Evolutionary conservation across 257 asterid genomes (phyloP).

Genomic region (Solanum ahanhuiri): DNA sequence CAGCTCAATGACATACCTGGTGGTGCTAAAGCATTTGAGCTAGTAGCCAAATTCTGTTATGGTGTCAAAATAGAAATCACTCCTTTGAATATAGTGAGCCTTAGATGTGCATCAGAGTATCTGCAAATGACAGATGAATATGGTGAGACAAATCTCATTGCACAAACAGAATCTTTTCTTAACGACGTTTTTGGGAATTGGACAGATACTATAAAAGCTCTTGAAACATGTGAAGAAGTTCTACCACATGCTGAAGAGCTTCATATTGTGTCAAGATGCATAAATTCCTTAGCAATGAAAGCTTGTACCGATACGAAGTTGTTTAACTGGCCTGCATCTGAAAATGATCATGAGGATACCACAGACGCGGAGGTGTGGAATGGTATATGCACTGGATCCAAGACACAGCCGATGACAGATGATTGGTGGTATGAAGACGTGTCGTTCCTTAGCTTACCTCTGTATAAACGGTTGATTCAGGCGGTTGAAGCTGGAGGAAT

Average conservation of each 20-base stretch:
- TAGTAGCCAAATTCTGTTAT: constrained; percentile 3
- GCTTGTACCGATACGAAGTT: constrained; percentile 2
- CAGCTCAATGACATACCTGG: background rate
- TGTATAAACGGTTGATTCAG: constrained; percentile 3
- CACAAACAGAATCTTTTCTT: constrained; percentile 2
- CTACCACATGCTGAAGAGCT: constrained; percentile 7
- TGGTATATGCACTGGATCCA: background rate
- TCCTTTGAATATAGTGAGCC: background rate
- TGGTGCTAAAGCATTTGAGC: constrained; percentile 5
- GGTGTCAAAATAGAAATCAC: constrained; percentile 4
- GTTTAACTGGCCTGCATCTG: constrained; percentile 5
- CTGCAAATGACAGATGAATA: background rate
- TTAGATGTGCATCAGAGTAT: constrained; percentile 5
- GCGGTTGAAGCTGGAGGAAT: constrained; percentile 1
- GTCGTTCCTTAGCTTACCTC: constrained; percentile 5
- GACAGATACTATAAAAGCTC: constrained; percentile 5
- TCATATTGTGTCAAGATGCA: constrained; percentile 3
- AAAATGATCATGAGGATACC: background rate
- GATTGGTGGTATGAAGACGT: constrained; percentile 12
- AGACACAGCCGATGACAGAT: background rate
- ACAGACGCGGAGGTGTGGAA: background rate
- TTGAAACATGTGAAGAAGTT: constrained; percentile 8
- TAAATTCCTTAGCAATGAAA: constrained; percentile 7
- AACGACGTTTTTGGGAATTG: background rate
- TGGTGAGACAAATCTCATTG: background rate